Evolutionary conservation across 1,284 basidiomycete species (phyloP).

Genomic region (Moesziomyces parantarcticus): DNA sequence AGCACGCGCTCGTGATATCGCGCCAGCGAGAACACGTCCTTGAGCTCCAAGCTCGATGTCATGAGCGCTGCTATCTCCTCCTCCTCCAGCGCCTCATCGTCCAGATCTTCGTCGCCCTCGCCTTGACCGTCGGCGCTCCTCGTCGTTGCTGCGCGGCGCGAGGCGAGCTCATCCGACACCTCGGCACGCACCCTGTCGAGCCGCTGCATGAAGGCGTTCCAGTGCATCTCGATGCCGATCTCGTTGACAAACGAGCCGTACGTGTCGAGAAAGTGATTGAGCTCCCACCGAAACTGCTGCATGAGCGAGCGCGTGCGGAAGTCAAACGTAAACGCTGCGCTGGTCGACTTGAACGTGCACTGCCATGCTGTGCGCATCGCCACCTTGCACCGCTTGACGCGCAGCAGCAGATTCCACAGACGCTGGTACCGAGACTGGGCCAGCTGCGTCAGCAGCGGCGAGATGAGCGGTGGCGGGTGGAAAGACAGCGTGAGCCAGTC

Average conservation of each 20-base stretch:
- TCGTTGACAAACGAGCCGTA: slow-evolving; percentile 37
- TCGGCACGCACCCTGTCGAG: slow-evolving; percentile 28
- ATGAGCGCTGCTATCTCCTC: slow-evolving; percentile 24
- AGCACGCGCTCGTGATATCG: slow-evolving; percentile 52
- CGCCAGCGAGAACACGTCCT: slow-evolving; percentile 57
- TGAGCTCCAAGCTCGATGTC: slow-evolving; percentile 38
- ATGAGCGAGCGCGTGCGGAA: slow-evolving; percentile 18
- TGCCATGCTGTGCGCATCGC: slow-evolving; percentile 36
- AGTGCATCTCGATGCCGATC: slow-evolving; percentile 36
- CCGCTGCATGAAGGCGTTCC: slow-evolving; percentile 35
- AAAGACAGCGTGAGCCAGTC: slow-evolving; percentile 59
- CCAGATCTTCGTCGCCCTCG: slow-evolving; percentile 24
- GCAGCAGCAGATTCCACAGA: slow-evolving; percentile 52
- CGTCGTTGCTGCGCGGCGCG: not conserved
- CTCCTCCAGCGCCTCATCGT: slow-evolving; percentile 35
- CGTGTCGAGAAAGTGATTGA: slow-evolving; percentile 27
- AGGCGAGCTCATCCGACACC: slow-evolving; percentile 28
- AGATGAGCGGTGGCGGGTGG: slow-evolving; percentile 54
- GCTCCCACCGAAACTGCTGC: slow-evolving; percentile 36
- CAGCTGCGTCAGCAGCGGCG: slow-evolving; percentile 50
- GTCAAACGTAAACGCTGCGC: slow-evolving; percentile 35
- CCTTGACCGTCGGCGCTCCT: not conserved
- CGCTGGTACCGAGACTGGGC: slow-evolving; percentile 49
- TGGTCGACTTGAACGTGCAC: slow-evolving; percentile 27
- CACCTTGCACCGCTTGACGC: slow-evolving; percentile 47